These are phyloP conservation scores for Cryoendolithus antarcticus DNA, from an alignment of 2,329 filamentous ascomycete species.

Conservation along the genomic window DNA sequence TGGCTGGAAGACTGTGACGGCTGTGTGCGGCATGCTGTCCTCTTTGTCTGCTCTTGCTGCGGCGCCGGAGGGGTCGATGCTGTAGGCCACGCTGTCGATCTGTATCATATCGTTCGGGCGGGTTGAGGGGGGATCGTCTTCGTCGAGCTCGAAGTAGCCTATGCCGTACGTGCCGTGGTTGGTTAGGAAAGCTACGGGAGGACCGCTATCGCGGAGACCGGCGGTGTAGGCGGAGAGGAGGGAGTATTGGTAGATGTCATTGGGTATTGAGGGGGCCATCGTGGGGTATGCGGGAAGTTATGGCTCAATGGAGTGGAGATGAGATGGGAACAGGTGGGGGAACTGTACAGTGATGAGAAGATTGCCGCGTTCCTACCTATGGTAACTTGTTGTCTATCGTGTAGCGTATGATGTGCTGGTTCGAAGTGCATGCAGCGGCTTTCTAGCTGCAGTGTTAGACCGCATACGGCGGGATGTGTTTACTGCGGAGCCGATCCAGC, in stretches of 20 bases:
- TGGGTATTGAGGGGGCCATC: slow-evolving; percentile 30
- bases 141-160: slow-evolving; percentile 20
- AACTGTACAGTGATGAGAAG: no score
- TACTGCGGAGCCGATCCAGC: no score
- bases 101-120: slow-evolving; percentile 22
- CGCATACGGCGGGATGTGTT: no score
- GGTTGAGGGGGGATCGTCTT: slow-evolving; percentile 7
- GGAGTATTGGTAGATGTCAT: slow-evolving; percentile 35
- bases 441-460: no score
- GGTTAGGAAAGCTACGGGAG: slow-evolving; percentile 25
- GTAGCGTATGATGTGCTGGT: no score
- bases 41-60: slow-evolving; percentile 21
- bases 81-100: slow-evolving; percentile 24
- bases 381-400: no score
- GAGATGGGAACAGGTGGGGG: no score
- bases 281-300: slow-evolving; percentile 1
- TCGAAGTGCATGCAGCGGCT: no score
- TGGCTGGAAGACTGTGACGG: slow-evolving; percentile 30
- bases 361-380: no score
- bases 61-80: slow-evolving; percentile 20
- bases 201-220: slow-evolving; percentile 25
- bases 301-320: no score
- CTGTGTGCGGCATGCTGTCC: slow-evolving; percentile 26
- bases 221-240: slow-evolving; percentile 25
- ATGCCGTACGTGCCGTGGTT: slow-evolving; percentile 32